Conservation (phyloP, 495 filamentous ascomycete genomes). For the Neurospora pannonica region DNA sequence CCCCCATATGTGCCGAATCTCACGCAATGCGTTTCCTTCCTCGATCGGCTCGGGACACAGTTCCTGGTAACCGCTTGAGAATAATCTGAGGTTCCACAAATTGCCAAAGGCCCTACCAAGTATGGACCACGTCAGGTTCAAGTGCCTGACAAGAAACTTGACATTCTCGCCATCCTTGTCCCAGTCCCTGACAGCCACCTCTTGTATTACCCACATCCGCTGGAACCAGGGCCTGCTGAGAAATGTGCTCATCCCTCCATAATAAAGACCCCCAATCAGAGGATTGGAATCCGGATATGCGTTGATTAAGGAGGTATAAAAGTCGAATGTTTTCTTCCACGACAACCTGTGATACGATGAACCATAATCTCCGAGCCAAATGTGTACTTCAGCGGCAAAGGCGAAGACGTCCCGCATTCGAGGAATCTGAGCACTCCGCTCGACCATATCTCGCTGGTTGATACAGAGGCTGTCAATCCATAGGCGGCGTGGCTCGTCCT, state of each 20-base stretch:
- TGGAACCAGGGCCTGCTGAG: background rate
- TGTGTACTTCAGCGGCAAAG: background rate
- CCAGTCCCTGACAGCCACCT: background rate
- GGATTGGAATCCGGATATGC: too few species aligned
- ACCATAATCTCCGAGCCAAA: background rate
- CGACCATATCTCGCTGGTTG: background rate
- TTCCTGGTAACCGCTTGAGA: too few species aligned
- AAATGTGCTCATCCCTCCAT: background rate
- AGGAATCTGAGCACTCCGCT: background rate
- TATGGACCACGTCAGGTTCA: background rate
- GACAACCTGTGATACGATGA: background rate
- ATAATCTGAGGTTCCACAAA: too few species aligned
- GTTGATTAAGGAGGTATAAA: too few species aligned
- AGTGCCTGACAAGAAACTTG: background rate
- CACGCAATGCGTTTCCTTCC: too few species aligned
- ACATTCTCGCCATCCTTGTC: background rate
- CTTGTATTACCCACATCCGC: slow-evolving; percentile 1
- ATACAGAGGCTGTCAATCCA: background rate
- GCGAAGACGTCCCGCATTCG: background rate
- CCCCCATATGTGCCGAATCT: too few species aligned
- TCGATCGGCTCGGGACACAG: too few species aligned
- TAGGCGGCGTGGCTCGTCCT: background rate
- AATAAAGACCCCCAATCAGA: too few species aligned
- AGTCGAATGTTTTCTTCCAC: background rate
- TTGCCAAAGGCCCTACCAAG: too few species aligned